phyloP scores from a whole-genome alignment of 129 eudicot species.

The Pittosporum tobira region DNA sequence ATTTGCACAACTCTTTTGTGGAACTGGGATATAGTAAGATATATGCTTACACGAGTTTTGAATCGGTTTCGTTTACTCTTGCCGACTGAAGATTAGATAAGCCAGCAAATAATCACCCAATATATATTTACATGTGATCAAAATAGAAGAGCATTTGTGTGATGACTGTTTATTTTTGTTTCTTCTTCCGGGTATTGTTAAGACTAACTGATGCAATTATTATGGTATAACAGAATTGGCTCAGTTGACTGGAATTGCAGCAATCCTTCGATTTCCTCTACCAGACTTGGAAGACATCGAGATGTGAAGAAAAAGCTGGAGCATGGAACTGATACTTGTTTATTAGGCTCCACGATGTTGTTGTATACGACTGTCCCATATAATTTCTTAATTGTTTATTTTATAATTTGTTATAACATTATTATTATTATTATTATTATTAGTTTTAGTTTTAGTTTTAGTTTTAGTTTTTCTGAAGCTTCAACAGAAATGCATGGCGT shows the following conservation, averaged over 20 bases:
- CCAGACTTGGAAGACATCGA: slow-evolving; percentile 91
- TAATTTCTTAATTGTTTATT: neutral
- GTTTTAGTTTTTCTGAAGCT: no score
- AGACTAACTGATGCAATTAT: neutral
- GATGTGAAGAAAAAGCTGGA: slow-evolving; percentile 38
- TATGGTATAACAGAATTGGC: slow-evolving; percentile 61
- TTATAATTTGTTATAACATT: neutral
- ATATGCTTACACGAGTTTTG: no score
- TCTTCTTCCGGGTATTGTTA: no score
- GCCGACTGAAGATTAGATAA: no score
- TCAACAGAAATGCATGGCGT: no score
- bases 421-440: no score
- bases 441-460: neutral
- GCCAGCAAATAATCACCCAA: no score
- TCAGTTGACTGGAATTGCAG: slow-evolving; percentile 86
- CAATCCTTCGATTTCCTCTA: slow-evolving; percentile 84
- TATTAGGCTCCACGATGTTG: slow-evolving; percentile 6
- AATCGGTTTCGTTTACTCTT: no score
- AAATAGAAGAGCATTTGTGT: no score
- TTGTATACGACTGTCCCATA: slow-evolving; percentile 3
- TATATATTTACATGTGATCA: no score
- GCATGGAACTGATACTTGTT: neutral
- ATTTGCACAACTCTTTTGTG: no score
- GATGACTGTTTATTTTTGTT: neutral
- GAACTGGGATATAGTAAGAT: no score